These are phyloP conservation scores for Arabidopsis suecica DNA, from an alignment of 345 rosid genomes.

Conservation along the genomic window DNA sequence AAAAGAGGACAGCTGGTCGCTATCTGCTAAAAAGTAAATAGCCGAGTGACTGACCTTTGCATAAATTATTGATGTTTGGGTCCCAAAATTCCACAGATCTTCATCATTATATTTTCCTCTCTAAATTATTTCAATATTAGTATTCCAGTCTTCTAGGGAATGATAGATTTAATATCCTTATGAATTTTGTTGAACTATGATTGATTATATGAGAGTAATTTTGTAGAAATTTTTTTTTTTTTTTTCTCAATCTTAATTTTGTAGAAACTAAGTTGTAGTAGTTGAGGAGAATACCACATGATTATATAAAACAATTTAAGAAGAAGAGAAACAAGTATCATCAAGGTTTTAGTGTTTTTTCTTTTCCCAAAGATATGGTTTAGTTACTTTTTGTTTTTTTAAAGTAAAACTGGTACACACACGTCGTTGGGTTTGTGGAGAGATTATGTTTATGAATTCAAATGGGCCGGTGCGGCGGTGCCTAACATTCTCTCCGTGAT, in stretches of 20 bases:
- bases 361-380: background rate
- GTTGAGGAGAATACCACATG: background rate
- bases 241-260: too few species aligned
- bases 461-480: conserved; percentile 32
- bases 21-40: conserved; percentile 17
- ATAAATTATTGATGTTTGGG: conserved; percentile 28
- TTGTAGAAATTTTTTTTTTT: too few species aligned
- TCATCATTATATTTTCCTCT: conserved; percentile 1
- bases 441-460: background rate
- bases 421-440: conserved; percentile 10
- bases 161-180: background rate
- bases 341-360: background rate
- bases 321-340: background rate
- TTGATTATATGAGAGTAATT: background rate
- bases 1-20: conserved; percentile 25
- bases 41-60: conserved; percentile 18
- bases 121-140: background rate
- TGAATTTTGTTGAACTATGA: background rate
- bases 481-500: conserved; percentile 28
- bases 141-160: background rate
- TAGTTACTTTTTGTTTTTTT: background rate
- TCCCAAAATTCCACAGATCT: conserved; percentile 13
- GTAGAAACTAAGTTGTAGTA: background rate
- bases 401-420: conserved; percentile 4
- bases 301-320: too few species aligned